Evolutionary conservation across 768 basidiomycete species (phyloP).

Genomic region (Psilocybe tampanensis): DNA sequence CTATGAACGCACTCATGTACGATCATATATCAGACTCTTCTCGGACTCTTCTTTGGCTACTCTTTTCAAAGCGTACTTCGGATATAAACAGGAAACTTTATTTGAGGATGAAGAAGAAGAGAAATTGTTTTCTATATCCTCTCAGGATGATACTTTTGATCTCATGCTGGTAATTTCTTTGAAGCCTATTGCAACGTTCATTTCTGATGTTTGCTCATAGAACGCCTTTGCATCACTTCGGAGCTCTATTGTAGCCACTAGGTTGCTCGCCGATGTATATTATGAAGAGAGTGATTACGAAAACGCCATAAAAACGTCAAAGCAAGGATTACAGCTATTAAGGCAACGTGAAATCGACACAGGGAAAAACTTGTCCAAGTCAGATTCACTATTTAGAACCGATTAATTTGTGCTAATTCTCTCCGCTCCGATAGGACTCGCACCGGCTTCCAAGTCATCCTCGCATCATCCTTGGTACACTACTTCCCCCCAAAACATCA

Average conservation of each 20-base stretch:
- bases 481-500: slow-evolving; percentile 92
- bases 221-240: slow-evolving; percentile 52
- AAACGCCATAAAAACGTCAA: slow-evolving; percentile 69
- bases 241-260: slow-evolving; percentile 66
- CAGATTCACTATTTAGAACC: slow-evolving; percentile 21
- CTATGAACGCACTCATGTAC: slow-evolving; percentile 60
- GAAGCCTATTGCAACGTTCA: neutral
- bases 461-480: slow-evolving; percentile 82
- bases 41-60: slow-evolving; percentile 56
- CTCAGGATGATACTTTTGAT: slow-evolving; percentile 62
- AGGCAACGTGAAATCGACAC: slow-evolving; percentile 54
- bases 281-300: slow-evolving; percentile 71
- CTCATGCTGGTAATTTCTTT: slow-evolving; percentile 54
- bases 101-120: slow-evolving; percentile 44
- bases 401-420: neutral
- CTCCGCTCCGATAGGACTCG: slow-evolving; percentile 45
- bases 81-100: slow-evolving; percentile 52
- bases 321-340: slow-evolving; percentile 66
- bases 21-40: slow-evolving; percentile 66
- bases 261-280: slow-evolving; percentile 69
- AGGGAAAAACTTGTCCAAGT: slow-evolving; percentile 57
- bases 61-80: slow-evolving; percentile 69
- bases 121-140: slow-evolving; percentile 5
- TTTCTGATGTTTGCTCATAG: slow-evolving; percentile 34
- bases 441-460: slow-evolving; percentile 67